phyloP scores from a whole-genome alignment of 345 rosid species.

The Brassica carinata region DNA sequence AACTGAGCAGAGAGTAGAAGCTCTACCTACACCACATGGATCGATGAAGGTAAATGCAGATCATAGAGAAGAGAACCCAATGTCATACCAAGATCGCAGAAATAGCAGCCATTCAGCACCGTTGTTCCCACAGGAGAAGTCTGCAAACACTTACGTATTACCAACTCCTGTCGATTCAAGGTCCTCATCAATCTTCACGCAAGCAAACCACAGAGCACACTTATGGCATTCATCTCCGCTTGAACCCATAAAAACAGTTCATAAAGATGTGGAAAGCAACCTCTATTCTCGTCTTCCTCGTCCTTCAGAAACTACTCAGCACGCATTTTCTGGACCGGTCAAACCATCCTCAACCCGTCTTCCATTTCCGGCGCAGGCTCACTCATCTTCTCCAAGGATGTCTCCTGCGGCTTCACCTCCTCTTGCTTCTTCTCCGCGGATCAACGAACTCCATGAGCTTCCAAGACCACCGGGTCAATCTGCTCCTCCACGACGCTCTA shows the following conservation, averaged over 20 bases:
- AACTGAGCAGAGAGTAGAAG: conserved; percentile 54
- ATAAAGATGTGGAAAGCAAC: conserved; percentile 38
- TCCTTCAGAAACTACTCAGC: conserved; percentile 61
- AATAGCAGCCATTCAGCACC: conserved; percentile 84
- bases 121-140: conserved; percentile 63
- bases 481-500: conserved; percentile 51
- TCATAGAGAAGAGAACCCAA: conserved; percentile 20
- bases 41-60: conserved; percentile 59
- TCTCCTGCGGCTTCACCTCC: conserved; percentile 94
- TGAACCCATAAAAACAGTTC: conserved; percentile 70
- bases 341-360: conserved; percentile 54
- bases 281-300: conserved; percentile 60
- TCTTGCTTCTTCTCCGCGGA: conserved; percentile 72
- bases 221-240: conserved; percentile 69
- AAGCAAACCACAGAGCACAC: conserved; percentile 48
- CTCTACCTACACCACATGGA: conserved; percentile 49
- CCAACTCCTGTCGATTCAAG: conserved; percentile 78
- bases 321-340: conserved; percentile 76
- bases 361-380: conserved; percentile 34
- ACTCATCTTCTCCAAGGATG: conserved; percentile 62
- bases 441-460: conserved; percentile 93
- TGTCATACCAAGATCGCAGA: conserved; percentile 41
- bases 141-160: conserved; percentile 61
- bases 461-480: conserved; percentile 73
- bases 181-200: conserved; percentile 43